Evolutionary conservation across 2,329 filamentous ascomycete species (phyloP).

Genomic region (Penicillium sp.): DNA sequence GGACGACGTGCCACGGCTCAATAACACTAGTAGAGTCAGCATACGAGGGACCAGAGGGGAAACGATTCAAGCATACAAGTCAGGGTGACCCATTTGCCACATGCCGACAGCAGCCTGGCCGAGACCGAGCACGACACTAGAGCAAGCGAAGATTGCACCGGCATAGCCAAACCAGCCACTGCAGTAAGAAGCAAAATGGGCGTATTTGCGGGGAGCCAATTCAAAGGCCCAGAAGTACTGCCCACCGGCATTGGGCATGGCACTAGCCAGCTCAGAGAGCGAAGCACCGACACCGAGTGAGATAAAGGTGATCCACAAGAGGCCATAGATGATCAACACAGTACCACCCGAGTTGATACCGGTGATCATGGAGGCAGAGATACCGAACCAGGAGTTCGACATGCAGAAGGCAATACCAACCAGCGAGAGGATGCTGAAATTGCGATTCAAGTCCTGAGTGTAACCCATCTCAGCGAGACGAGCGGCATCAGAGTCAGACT

Average conservation of each 20-base stretch:
- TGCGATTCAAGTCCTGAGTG: conserved; percentile 46
- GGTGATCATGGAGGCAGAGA: conserved; percentile 52
- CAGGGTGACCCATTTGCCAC: conserved; percentile 55
- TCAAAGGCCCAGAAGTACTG: conserved; percentile 56
- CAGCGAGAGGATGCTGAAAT: conserved; percentile 53
- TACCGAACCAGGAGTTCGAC: conserved; percentile 56
- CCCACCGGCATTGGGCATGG: conserved; percentile 54
- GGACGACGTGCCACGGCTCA: conserved; percentile 41
- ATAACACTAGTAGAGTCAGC: conserved; percentile 25
- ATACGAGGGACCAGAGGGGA: neutral
- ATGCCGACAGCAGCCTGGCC: conserved; percentile 54
- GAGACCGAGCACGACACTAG: conserved; percentile 54
- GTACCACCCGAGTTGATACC: conserved; percentile 55
- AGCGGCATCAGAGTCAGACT: conserved; percentile 40
- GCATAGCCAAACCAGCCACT: conserved; percentile 57
- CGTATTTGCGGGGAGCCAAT: conserved; percentile 49
- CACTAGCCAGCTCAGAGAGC: conserved; percentile 51
- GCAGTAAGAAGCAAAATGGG: conserved; percentile 50
- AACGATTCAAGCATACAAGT: conserved; percentile 44
- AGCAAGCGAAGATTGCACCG: conserved; percentile 57
- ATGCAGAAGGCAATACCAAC: conserved; percentile 55
- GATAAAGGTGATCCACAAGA: conserved; percentile 50
- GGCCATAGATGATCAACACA: conserved; percentile 52
- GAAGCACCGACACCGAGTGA: conserved; percentile 50
- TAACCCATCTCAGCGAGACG: conserved; percentile 53